Evolutionary conservation across 179 eudicot genomes (phyloP).

Genomic region (Beta corolliflora): DNA sequence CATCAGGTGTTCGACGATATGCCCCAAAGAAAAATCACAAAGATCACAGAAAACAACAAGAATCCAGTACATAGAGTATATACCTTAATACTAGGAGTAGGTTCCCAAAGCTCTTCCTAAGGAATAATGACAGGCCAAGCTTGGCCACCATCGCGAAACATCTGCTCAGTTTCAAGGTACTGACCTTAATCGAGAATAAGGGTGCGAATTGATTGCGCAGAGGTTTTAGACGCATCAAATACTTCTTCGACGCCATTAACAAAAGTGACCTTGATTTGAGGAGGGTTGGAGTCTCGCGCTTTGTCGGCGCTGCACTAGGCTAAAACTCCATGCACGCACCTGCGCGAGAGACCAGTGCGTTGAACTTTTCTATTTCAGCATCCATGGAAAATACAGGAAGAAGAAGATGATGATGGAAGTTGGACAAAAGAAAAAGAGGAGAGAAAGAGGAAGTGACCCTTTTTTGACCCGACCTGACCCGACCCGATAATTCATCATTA

Average conservation of each 20-base stretch:
- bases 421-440: too few species aligned
- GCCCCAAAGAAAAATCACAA: not conserved
- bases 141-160: slow-evolving; percentile 83
- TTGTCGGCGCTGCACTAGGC: slow-evolving; percentile 82
- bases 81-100: slow-evolving; percentile 75
- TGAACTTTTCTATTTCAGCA: too few species aligned
- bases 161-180: slow-evolving; percentile 73
- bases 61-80: not conserved
- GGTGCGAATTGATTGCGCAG: slow-evolving; percentile 69
- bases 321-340: slow-evolving; percentile 80
- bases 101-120: slow-evolving; percentile 47
- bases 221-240: slow-evolving; percentile 71
- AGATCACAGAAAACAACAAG: not conserved
- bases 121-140: slow-evolving; percentile 82
- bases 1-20: slow-evolving; percentile 13
- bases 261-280: slow-evolving; percentile 77
- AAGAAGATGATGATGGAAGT: too few species aligned
- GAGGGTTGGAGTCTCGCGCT: slow-evolving; percentile 84
- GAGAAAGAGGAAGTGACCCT: too few species aligned
- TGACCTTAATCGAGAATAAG: slow-evolving; percentile 71
- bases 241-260: slow-evolving; percentile 76
- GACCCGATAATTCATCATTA: too few species aligned
- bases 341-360: slow-evolving; percentile 70
- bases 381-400: too few species aligned
- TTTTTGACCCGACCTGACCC: too few species aligned